These are phyloP conservation scores for Penicillium occitanis DNA, from an alignment of 2,329 filamentous ascomycete genomes.

Conservation along the genomic window DNA sequence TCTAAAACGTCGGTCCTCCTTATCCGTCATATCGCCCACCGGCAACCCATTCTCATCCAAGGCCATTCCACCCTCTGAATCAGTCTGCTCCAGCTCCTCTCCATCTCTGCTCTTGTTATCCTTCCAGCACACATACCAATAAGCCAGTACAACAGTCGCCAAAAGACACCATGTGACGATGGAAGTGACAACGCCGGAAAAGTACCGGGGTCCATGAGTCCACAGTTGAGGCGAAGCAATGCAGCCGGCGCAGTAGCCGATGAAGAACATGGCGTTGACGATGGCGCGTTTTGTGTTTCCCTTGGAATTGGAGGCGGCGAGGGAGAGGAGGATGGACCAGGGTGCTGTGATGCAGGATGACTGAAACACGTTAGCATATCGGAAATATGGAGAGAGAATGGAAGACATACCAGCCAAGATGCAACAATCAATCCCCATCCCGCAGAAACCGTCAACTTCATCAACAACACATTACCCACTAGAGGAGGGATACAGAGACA, in stretches of 20 bases:
- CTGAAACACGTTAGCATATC: background rate
- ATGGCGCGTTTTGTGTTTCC: conserved; percentile 54
- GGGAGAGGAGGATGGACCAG: conserved; percentile 20
- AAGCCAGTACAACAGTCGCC: conserved; percentile 35
- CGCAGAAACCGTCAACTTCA: conserved; percentile 41
- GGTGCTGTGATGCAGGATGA: conserved; percentile 6
- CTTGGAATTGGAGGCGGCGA: conserved; percentile 52
- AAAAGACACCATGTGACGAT: conserved; percentile 48
- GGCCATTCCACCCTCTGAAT: background rate
- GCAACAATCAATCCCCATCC: conserved; percentile 52
- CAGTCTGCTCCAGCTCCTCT: background rate
- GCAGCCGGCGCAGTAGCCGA: conserved; percentile 51
- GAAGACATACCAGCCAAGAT: conserved; percentile 44
- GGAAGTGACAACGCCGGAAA: conserved; percentile 48
- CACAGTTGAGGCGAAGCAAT: conserved; percentile 53
- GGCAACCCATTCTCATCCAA: background rate
- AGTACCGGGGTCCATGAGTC: conserved; percentile 48
- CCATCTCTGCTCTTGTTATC: conserved; percentile 35
- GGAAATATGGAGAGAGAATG: background rate
- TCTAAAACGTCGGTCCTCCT: conserved; percentile 17
- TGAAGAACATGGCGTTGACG: conserved; percentile 52
- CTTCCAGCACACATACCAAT: conserved; percentile 36
- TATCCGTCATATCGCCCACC: conserved; percentile 19
- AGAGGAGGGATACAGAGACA: conserved; percentile 45
- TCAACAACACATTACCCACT: conserved; percentile 47